Conservation (phyloP, 2,329 filamentous ascomycete genomes). For the Phoma sp. region DNA sequence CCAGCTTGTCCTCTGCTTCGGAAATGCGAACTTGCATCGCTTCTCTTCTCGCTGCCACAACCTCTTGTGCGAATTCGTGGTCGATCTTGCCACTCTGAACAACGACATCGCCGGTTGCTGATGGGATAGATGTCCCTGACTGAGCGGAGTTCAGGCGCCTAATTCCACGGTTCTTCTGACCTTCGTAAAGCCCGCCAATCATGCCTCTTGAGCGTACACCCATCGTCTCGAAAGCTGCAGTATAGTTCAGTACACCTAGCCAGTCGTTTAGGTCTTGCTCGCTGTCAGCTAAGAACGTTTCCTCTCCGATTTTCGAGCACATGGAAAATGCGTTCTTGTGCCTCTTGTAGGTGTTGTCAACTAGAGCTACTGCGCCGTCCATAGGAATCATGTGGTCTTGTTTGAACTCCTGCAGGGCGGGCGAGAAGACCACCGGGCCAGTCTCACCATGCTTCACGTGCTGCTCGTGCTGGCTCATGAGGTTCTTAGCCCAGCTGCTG, state of each 20-base stretch:
- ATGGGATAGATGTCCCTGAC: constrained; percentile 67
- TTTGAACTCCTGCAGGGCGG: constrained; percentile 89
- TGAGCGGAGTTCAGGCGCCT: constrained; percentile 68
- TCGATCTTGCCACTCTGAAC: constrained; percentile 77
- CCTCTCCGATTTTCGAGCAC: constrained; percentile 81
- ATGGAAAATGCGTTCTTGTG: constrained; percentile 96
- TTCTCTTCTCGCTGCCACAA: constrained; percentile 79
- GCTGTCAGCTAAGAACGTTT: constrained; percentile 87
- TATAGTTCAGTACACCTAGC: constrained; percentile 95
- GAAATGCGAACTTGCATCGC: constrained; percentile 83
- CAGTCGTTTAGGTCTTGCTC: constrained; percentile 96
- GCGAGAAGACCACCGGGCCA: constrained; percentile 85
- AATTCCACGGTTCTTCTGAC: constrained; percentile 74
- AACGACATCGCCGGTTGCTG: constrained; percentile 74
- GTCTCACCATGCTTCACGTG: constrained; percentile 80
- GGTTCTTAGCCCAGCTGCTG: constrained; percentile 85
- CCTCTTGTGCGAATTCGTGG: constrained; percentile 82
- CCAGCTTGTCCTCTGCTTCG: constrained; percentile 81
- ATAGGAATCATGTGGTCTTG: constrained; percentile 93
- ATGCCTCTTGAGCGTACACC: constrained; percentile 90
- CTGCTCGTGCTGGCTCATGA: constrained; percentile 86
- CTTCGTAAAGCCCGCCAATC: constrained; percentile 82
- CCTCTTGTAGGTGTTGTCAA: constrained; percentile 86
- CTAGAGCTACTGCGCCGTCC: constrained; percentile 85
- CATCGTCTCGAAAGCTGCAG: constrained; percentile 89